Percentiles rank a stretch among this genome's conserved stretches.
These are phyloP conservation scores for Boletus eberwhitei DNA, from an alignment of 768 basidiomycete species.

Conservation along the genomic window DNA sequence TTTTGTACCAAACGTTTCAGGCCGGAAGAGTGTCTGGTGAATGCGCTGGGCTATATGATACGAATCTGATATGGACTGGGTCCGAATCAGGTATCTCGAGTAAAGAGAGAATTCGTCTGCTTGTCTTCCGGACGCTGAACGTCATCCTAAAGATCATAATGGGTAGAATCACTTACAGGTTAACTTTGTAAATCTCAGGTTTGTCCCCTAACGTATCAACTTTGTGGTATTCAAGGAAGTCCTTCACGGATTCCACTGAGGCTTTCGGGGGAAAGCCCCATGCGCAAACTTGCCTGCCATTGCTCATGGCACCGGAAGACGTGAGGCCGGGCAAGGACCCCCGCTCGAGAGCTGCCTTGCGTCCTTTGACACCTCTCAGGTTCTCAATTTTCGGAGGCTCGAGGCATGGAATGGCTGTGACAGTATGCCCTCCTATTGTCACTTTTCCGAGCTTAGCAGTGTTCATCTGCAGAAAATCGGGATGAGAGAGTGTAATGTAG, in stretches of 20 bases:
- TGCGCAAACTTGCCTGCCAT: slow-evolving; percentile 54
- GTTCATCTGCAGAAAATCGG: slow-evolving; percentile 42
- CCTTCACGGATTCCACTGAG: slow-evolving; percentile 32
- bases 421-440: slow-evolving; percentile 43
- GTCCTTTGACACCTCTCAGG: slow-evolving; percentile 40
- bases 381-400: slow-evolving; percentile 24
- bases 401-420: slow-evolving; percentile 35
- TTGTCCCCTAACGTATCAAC: slow-evolving; percentile 40
- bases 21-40: slow-evolving; percentile 53
- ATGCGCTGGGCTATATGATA: slow-evolving; percentile 60
- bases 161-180: slow-evolving; percentile 38
- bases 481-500: slow-evolving; percentile 49
- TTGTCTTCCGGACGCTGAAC: slow-evolving; percentile 29
- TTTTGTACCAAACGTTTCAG: slow-evolving; percentile 34
- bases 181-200: slow-evolving; percentile 48
- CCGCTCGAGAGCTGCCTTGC: slow-evolving; percentile 36
- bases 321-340: slow-evolving; percentile 39
- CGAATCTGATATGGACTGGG: slow-evolving; percentile 61
- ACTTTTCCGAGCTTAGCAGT: slow-evolving; percentile 41
- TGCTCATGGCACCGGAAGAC: slow-evolving; percentile 49
- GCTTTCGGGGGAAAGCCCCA: slow-evolving; percentile 59
- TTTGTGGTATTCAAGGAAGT: slow-evolving; percentile 42
- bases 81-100: slow-evolving; percentile 54
- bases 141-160: neutral
- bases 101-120: slow-evolving; percentile 40